phyloP scores from a whole-genome alignment of 257 asterid genomes.

The Solanum habrochaites region DNA sequence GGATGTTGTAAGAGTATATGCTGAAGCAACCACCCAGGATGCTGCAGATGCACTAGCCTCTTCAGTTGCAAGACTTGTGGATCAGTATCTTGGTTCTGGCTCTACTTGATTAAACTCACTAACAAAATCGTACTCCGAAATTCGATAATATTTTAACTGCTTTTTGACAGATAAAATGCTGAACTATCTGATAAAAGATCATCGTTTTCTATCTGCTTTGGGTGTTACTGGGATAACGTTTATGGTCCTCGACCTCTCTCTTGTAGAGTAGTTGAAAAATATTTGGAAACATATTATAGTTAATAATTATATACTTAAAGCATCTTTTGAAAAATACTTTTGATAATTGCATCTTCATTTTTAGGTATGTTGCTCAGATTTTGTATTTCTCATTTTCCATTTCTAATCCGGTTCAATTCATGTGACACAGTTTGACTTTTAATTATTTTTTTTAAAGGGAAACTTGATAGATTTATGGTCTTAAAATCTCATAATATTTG shows the following conservation, averaged over 20 bases:
- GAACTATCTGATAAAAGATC: background rate
- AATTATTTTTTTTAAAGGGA: background rate
- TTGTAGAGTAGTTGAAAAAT: background rate
- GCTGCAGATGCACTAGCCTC: slow-evolving; percentile 64
- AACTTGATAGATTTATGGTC: background rate
- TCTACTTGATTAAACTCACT: slow-evolving; percentile 3
- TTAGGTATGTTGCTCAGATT: background rate
- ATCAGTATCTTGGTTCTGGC: slow-evolving; percentile 41
- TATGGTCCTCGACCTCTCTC: background rate
- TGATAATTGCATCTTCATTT: background rate
- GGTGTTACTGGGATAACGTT: background rate
- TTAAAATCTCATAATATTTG: background rate
- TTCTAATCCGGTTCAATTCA: background rate
- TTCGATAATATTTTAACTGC: background rate
- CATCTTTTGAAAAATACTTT: background rate
- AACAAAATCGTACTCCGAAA: background rate
- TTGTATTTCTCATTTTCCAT: background rate
- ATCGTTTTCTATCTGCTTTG: background rate
- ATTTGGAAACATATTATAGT: background rate
- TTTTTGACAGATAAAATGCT: background rate
- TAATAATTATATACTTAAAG: background rate
- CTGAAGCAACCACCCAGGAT: slow-evolving; percentile 75
- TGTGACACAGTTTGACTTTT: background rate
- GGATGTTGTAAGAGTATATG: slow-evolving; percentile 86
- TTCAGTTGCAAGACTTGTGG: slow-evolving; percentile 58